Evolutionary conservation across 78 protist genomes (phyloP).

Genomic region (Andalucia godoyi): DNA sequence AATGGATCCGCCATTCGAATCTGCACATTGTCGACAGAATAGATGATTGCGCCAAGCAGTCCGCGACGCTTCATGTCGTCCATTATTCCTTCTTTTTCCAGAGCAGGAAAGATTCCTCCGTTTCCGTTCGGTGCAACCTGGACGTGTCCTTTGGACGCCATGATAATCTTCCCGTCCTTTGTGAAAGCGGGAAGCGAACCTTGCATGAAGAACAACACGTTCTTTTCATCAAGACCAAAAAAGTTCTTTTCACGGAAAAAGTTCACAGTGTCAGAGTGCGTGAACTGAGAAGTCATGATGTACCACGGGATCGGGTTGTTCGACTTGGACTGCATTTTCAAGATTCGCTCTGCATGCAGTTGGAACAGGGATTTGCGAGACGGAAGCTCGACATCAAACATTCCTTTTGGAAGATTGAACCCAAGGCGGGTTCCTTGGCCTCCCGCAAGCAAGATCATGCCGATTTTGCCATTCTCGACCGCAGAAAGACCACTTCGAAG

Average conservation of each 20-base stretch:
- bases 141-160: slow-evolving; percentile 12
- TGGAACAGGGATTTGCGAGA: slow-evolving; percentile 80
- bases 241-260: slow-evolving; percentile 53
- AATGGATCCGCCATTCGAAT: slow-evolving; percentile 77
- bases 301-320: slow-evolving; percentile 40
- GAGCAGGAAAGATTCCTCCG: slow-evolving; percentile 70
- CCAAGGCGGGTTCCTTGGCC: slow-evolving; percentile 91
- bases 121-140: slow-evolving; percentile 88
- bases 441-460: slow-evolving; percentile 73
- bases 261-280: slow-evolving; percentile 40
- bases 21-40: slow-evolving; percentile 84
- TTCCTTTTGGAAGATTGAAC: slow-evolving; percentile 81
- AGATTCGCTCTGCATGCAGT: slow-evolving; percentile 78
- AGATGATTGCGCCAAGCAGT: slow-evolving; percentile 52
- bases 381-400: slow-evolving; percentile 76
- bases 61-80: slow-evolving; percentile 57
- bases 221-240: slow-evolving; percentile 59
- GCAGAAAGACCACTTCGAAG: too few relatives aligned
- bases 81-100: slow-evolving; percentile 42
- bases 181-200: slow-evolving; percentile 67
- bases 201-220: slow-evolving; percentile 80
- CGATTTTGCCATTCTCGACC: slow-evolving; percentile 46
- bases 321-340: slow-evolving; percentile 19
- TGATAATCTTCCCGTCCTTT: slow-evolving; percentile 59
- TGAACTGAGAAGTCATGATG: slow-evolving; percentile 80